These are phyloP conservation scores for Misopates orontium DNA, from an alignment of 257 asterid genomes.

Conservation along the genomic window DNA sequence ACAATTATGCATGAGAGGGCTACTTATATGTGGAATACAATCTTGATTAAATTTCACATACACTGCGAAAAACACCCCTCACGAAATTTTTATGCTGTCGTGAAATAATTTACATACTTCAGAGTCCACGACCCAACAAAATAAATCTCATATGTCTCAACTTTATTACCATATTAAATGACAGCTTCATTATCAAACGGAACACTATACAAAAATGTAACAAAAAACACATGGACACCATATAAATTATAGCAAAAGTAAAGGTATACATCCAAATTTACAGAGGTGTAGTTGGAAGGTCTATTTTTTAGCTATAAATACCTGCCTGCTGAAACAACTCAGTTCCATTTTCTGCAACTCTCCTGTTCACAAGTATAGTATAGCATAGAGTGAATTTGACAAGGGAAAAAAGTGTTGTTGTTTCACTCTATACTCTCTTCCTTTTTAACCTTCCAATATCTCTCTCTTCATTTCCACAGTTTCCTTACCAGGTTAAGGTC, in stretches of 20 bases:
- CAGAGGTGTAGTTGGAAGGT: conserved; percentile 32
- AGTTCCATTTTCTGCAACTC: conserved; percentile 76
- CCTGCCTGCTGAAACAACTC: conserved; percentile 38
- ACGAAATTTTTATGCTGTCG: too few species aligned
- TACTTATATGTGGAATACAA: too few species aligned
- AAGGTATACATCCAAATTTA: conserved; percentile 5
- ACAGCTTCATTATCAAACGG: background rate
- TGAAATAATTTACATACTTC: too few species aligned
- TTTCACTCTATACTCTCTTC: conserved; percentile 24
- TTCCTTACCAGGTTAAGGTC: conserved; percentile 40
- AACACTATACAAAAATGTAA: background rate
- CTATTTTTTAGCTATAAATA: conserved; percentile 54
- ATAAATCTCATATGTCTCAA: too few species aligned
- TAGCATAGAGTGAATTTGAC: conserved; percentile 31
- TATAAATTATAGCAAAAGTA: background rate
- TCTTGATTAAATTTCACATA: too few species aligned
- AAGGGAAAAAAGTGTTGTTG: conserved; percentile 23
- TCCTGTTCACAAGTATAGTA: conserved; percentile 37
- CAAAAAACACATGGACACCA: background rate
- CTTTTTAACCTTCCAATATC: conserved; percentile 7
- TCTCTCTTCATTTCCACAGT: conserved; percentile 24
- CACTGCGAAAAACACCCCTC: too few species aligned
- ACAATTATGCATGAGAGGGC: too few species aligned
- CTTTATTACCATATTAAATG: too few species aligned
- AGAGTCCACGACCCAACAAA: too few species aligned